Conservation (phyloP, 495 filamentous ascomycete genomes). For the Barbatosphaeria neglecta region DNA sequence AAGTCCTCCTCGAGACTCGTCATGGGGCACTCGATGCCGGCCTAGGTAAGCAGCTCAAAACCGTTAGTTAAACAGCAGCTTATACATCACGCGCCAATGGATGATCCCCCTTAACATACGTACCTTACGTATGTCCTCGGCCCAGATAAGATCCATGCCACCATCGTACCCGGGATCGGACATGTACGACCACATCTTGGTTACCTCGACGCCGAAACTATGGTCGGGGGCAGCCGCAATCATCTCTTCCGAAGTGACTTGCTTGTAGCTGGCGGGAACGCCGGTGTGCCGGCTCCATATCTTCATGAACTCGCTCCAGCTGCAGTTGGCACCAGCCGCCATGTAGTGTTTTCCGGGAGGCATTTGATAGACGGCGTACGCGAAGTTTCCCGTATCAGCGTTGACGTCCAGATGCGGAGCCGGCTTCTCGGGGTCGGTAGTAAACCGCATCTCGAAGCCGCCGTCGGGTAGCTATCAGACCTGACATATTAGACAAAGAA, state of each 20-base stretch:
- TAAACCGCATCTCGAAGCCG: conserved; percentile 27
- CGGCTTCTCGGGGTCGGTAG: conserved; percentile 12
- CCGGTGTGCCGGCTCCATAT: conserved; percentile 19
- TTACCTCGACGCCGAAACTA: conserved; percentile 22
- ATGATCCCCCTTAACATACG: no score
- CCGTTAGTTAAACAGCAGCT: background rate
- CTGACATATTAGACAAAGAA: background rate
- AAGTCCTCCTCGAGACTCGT: conserved; percentile 17
- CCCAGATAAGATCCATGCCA: conserved; percentile 21
- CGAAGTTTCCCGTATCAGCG: conserved; percentile 27
- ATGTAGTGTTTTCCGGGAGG: conserved; percentile 30
- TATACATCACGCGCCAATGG: background rate
- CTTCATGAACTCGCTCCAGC: conserved; percentile 20
- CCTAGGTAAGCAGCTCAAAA: conserved; percentile 2
- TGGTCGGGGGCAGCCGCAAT: conserved; percentile 16
- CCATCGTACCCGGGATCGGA: conserved; percentile 30
- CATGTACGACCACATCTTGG: conserved; percentile 26
- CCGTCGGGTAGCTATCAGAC: conserved; percentile 14
- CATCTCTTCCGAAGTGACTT: conserved; percentile 25
- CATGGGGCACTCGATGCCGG: conserved; percentile 23
- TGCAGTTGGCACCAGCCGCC: conserved; percentile 22
- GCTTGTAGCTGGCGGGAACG: conserved; percentile 13
- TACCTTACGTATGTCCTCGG: conserved; percentile 28
- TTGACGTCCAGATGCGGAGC: conserved; percentile 29
- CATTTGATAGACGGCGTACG: conserved; percentile 31